Percentiles rank a stretch among this genome's conserved stretches.
Evolutionary conservation across 2,329 filamentous ascomycete genomes (phyloP).

Genomic region (Tolypocladium endophyticum): DNA sequence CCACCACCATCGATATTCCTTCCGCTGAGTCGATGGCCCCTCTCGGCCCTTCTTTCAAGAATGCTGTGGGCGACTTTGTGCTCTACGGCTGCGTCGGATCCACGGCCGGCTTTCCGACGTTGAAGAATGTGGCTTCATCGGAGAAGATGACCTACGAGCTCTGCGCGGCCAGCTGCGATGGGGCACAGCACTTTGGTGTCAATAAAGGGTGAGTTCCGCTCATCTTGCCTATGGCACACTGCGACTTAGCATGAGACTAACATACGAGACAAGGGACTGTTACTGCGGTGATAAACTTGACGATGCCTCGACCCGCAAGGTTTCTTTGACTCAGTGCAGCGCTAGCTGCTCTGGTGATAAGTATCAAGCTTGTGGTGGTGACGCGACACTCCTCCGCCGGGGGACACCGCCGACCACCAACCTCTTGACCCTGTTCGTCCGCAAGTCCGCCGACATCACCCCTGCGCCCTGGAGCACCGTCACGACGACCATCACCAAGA

Average conservation of each 20-base stretch:
- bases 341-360: slow-evolving; percentile 17
- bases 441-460: not conserved
- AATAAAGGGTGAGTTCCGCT: slow-evolving; percentile 11
- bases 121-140: slow-evolving; percentile 6
- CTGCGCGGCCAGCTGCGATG: slow-evolving; percentile 13
- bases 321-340: slow-evolving; percentile 12
- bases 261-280: slow-evolving; percentile 13
- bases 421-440: slow-evolving; percentile 11
- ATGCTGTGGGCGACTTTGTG: slow-evolving; percentile 10
- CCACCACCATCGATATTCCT: no score
- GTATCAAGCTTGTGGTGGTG: slow-evolving; percentile 14
- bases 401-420: not conserved
- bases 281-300: slow-evolving; percentile 16
- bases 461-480: not conserved
- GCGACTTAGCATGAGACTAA: not conserved
- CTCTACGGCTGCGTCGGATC: slow-evolving; percentile 16
- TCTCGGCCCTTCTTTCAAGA: no score
- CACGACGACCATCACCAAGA: not conserved
- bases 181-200: slow-evolving; percentile 14
- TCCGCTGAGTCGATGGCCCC: no score
- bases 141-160: slow-evolving; percentile 12
- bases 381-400: slow-evolving; percentile 5
- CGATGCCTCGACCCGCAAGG: not conserved
- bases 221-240: not conserved
- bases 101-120: slow-evolving; percentile 11